phyloP scores from a whole-genome alignment of 1,284 basidiomycete genomes.

The Flammula alnicola region DNA sequence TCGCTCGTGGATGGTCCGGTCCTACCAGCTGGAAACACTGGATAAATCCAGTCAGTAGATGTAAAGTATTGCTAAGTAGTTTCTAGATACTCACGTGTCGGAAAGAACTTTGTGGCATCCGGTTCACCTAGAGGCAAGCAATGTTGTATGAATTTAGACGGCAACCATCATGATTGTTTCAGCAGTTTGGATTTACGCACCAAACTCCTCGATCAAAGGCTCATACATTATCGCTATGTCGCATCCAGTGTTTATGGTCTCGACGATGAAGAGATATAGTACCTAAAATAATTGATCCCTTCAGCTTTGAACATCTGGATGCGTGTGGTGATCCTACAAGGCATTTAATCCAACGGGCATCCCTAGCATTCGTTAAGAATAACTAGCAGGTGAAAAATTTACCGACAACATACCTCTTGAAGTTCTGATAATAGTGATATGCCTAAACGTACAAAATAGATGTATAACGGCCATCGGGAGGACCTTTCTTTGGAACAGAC shows the following conservation, averaged over 20 bases:
- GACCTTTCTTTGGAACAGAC: constrained; percentile 27
- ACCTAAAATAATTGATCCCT: constrained; percentile 34
- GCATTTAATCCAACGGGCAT: constrained; percentile 44
- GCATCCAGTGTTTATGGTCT: constrained; percentile 47
- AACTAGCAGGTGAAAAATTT: constrained; percentile 3
- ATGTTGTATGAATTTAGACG: not conserved
- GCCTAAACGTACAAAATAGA: constrained; percentile 26
- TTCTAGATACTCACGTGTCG: constrained; percentile 33
- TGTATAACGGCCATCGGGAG: not conserved
- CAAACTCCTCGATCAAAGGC: constrained; percentile 47
- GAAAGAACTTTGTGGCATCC: constrained; percentile 37
- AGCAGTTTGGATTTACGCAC: constrained; percentile 27
- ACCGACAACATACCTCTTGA: constrained; percentile 35
- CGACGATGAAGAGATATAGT: constrained; percentile 44
- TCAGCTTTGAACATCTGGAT: not conserved
- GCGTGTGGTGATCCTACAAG: constrained; percentile 36
- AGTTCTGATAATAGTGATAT: constrained; percentile 39
- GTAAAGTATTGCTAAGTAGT: not conserved
- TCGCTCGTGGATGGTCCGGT: not conserved
- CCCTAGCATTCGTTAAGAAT: constrained; percentile 32
- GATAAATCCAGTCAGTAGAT: not conserved
- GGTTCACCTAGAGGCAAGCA: constrained; percentile 18
- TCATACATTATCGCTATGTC: constrained; percentile 51
- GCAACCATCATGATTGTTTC: no score
- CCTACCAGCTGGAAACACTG: constrained; percentile 42